phyloP scores from a whole-genome alignment of 441 rosid species.

The Mallotus japonicus region DNA sequence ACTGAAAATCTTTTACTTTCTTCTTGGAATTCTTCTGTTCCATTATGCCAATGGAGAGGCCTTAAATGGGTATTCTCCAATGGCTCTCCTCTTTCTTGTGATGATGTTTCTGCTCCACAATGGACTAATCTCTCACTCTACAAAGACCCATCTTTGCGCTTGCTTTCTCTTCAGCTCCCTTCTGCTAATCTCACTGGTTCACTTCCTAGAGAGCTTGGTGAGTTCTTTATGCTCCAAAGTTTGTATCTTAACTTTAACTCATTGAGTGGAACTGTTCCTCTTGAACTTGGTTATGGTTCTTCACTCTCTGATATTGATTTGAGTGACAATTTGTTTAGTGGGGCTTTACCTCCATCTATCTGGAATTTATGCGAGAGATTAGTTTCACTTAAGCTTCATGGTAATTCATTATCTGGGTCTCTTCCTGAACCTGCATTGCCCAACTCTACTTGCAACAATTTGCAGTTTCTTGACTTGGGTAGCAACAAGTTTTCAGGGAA shows the following conservation, averaged over 20 bases:
- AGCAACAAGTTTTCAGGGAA: slow-evolving; percentile 72
- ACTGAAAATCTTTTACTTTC: slow-evolving; percentile 71
- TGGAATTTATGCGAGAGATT: slow-evolving; percentile 91
- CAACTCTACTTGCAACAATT: slow-evolving; percentile 56
- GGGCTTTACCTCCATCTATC: slow-evolving; percentile 68
- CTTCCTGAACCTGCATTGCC: slow-evolving; percentile 87
- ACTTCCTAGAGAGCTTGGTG: slow-evolving; percentile 86
- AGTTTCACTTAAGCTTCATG: slow-evolving; percentile 58
- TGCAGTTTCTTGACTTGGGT: slow-evolving; percentile 78
- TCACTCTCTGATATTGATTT: slow-evolving; percentile 78
- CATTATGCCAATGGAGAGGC: slow-evolving; percentile 96
- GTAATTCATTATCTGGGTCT: slow-evolving; percentile 59
- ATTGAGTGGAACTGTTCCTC: slow-evolving; percentile 73
- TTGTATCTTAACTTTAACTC: slow-evolving; percentile 76
- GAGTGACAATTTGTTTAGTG: slow-evolving; percentile 58
- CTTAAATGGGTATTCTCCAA: slow-evolving; percentile 85
- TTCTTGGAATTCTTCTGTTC: slow-evolving; percentile 85
- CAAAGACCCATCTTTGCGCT: slow-evolving; percentile 73
- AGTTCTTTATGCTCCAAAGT: slow-evolving; percentile 80
- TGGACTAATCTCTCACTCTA: slow-evolving; percentile 70
- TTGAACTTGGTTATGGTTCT: slow-evolving; percentile 90
- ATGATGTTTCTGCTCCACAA: slow-evolving; percentile 57
- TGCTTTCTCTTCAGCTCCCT: slow-evolving; percentile 86
- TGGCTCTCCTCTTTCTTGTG: slow-evolving; percentile 59
- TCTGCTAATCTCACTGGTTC: slow-evolving; percentile 94